Evolutionary conservation across 139 green algal species (phyloP), one percentile per base, ranked within the genome.

Genomic region (Edaphochlamys debaryana): DNA sequence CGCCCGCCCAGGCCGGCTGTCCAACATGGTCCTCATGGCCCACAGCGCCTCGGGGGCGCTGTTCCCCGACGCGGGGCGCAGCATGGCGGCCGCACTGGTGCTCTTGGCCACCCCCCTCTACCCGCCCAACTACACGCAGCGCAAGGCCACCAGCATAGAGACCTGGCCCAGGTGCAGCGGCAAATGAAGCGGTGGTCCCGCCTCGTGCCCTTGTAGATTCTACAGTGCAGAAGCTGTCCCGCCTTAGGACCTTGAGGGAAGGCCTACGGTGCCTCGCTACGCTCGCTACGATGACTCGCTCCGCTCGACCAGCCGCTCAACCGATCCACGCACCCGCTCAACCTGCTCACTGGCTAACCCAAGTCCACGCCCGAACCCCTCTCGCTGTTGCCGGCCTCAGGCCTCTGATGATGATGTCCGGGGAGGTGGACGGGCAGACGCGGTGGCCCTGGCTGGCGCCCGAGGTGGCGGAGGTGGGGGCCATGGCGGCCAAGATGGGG

Each of bases 391-490:
- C 45, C 29, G 20, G 9, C 42, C 42, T 4, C 71, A 74, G 82
- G 64, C 82, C 82, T 30, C 41, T 87, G 48, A 32, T 87, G 72
- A 13, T 79, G 13, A 37, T 82, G 64, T 56, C 48, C 13, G 82
- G 56, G 29, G 82, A 87, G 72, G 41, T 82, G 60, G 82, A 87
- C 34, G 82, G 82, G 4, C 82, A 87, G 72, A 73, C 82, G 72
- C 74, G 82, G n/a, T 87, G 82, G 82, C 66, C 72, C n/a, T 87
- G 82, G 82, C 50, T 32, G 50, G 64, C 82, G 20, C 40, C 30
- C 20, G 45, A 79, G 25, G 42, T 76, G 7, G 50, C 34, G 22
- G 73, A 81, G 36, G 50, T 64, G 30, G 82, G 72, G 41, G 72
- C 72, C 9, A 40, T 82, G 48, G 82, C 82, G 23, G 60, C 75